These are phyloP conservation scores for Neonectria coccinea DNA, from an alignment of 2,329 filamentous ascomycete genomes.

Conservation along the genomic window DNA sequence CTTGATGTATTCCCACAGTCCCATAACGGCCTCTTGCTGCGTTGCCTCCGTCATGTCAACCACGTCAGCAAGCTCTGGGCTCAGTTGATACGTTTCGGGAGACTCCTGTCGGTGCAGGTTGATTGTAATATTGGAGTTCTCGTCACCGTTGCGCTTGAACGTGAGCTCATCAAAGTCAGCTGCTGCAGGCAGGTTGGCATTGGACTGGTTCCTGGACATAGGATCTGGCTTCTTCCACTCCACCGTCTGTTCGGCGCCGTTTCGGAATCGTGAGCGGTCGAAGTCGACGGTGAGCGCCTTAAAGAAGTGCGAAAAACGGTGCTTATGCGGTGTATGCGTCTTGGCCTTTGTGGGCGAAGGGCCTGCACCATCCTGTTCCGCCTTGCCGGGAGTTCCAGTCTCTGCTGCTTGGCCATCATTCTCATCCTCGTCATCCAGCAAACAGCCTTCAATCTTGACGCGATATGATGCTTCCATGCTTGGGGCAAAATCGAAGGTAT, in stretches of 20 bases:
- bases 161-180: constrained; percentile 90
- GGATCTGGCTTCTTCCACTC: constrained; percentile 88
- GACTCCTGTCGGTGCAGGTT: constrained; percentile 87
- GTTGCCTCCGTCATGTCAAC: constrained; percentile 90
- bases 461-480: constrained; percentile 83
- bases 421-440: constrained; percentile 78
- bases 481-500: constrained; percentile 84
- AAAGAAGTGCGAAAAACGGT: constrained; percentile 83
- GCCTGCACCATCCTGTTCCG: constrained; percentile 45
- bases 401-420: constrained; percentile 66
- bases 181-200: constrained; percentile 61
- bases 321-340: constrained; percentile 55
- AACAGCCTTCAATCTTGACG: constrained; percentile 89
- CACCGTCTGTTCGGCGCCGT: constrained; percentile 68
- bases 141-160: constrained; percentile 91
- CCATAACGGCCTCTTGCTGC: constrained; percentile 87
- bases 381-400: constrained; percentile 42
- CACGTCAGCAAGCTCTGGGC: constrained; percentile 82
- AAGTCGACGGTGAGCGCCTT: constrained; percentile 82
- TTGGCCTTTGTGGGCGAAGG: constrained; percentile 51
- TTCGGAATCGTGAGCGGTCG: constrained; percentile 70
- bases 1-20: constrained; percentile 95
- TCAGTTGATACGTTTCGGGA: constrained; percentile 86
- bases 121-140: constrained; percentile 91
- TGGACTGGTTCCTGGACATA: constrained; percentile 62